Evolutionary conservation across 345 rosid genomes (phyloP), one percentile per base, ranked within the genome.

Genomic region (Pugionium cornutum): DNA sequence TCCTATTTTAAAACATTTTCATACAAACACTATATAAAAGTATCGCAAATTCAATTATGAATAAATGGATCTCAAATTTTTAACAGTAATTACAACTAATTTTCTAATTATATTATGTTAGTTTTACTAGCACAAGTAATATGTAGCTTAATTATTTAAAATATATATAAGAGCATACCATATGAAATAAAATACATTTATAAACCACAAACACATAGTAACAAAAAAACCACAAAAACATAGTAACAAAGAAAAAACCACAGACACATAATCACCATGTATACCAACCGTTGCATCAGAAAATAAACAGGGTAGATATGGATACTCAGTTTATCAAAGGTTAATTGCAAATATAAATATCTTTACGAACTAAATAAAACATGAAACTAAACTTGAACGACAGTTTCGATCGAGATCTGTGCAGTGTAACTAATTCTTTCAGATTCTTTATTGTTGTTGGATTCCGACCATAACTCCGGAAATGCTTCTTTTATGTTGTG

Each of bases 401-500:
- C 73, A 47, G 88, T 78, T 77, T 80, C 84, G 30, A 82, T 79
- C 1, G 86, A 66, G 75, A 83, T 67, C 9, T 79, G 73, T 34
- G 51, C 64, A 3, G 84, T 44, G 44, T 80, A 78, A 26, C 42
- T 60, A 8, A 79, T 74, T 34, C 41, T 53, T 67, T 79, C 81
- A 26, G 87, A 58, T 66, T 74, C 80, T 32, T 73, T 75, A 7
- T 56, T 34, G 6, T 75, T 75, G 8, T 74, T 77, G 46, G 73
- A 37, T 59, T 75, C 79, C 41, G 67, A 81, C 97, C 97, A 86
- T 39, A 92, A 79, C 68, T 84, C 87, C 4, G 87, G 89, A 48
- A 89, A 34, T 49, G 97, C 91, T 50, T 89, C 94, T 79, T 77
- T 82, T 34, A 89, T 81, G 70, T 87, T 86, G 80, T 87, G 92